phyloP scores from a whole-genome alignment of 192 early-diverging fungal genomes.

The Coemansia sp. region DNA sequence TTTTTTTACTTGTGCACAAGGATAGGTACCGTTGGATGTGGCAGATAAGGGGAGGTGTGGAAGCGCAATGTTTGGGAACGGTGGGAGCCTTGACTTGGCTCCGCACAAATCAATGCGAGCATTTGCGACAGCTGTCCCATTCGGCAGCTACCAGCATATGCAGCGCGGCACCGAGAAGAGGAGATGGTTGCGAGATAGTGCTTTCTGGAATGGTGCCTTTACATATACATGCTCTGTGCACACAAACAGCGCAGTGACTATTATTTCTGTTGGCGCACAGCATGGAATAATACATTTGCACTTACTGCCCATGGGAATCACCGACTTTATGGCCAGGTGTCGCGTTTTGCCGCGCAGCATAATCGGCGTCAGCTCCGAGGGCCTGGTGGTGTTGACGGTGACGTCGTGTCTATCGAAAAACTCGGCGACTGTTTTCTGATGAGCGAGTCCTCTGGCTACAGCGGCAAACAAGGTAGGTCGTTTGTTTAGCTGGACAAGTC shows the following conservation, averaged over 20 bases:
- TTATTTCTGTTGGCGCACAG: neutral
- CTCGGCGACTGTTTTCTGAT: slow-evolving; percentile 37
- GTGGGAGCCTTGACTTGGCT: neutral
- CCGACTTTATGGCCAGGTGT: slow-evolving; percentile 40
- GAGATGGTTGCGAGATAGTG: no score
- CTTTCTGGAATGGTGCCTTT: no score
- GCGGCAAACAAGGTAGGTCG: neutral
- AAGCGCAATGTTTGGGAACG: neutral
- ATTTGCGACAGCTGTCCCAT: neutral
- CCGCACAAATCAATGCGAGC: neutral
- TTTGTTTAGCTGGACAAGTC: neutral
- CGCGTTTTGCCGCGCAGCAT: slow-evolving; percentile 47
- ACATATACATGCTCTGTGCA: no score
- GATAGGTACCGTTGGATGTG: neutral
- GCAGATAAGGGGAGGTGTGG: neutral
- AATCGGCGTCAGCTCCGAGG: slow-evolving; percentile 38
- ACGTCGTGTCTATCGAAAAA: slow-evolving; percentile 48
- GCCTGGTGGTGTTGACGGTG: slow-evolving; percentile 45
- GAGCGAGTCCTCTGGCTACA: slow-evolving; percentile 51
- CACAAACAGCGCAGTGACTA: neutral
- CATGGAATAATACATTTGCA: slow-evolving; percentile 8
- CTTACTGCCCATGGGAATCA: slow-evolving; percentile 37
- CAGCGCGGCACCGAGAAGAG: neutral
- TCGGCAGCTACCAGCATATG: neutral
- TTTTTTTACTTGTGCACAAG: neutral